These are phyloP conservation scores for Chlorella sp. DNA, from an alignment of 139 green algal genomes.

Conservation along the genomic window DNA sequence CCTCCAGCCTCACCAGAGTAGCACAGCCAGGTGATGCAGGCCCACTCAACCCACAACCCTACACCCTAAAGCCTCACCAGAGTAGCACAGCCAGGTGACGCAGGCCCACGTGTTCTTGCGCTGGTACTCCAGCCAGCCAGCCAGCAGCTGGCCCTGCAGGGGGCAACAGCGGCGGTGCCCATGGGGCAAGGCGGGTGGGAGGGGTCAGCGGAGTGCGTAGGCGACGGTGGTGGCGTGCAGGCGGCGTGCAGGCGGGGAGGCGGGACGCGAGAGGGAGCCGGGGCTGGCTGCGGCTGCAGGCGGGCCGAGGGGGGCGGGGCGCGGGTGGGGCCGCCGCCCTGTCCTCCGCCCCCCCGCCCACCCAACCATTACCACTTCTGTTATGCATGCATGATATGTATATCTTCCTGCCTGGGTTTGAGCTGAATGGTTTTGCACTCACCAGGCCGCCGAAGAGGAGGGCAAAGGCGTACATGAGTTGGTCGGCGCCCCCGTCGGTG, in stretches of 20 bases:
- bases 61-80: no score
- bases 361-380: no score
- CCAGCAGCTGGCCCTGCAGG: constrained; percentile 7
- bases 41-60: no score
- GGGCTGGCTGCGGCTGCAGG: not conserved
- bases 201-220: not conserved
- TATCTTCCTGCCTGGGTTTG: no score
- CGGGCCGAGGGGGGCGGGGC: not conserved
- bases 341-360: not conserved
- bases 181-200: not conserved
- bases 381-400: no score
- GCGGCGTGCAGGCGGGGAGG: not conserved
- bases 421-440: no score
- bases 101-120: constrained; percentile 25
- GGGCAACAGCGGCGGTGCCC: not conserved
- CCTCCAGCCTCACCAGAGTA: not conserved
- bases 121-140: constrained; percentile 17
- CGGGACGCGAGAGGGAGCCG: no score
- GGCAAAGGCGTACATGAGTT: constrained; percentile 19
- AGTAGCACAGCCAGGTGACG: constrained; percentile 23
- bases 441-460: constrained; percentile 11
- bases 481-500: not conserved
- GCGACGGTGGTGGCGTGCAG: no score
- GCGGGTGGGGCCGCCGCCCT: not conserved
- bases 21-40: not conserved